Conservation (phyloP, 306 rosid species). For the Vigna radiata region DNA sequence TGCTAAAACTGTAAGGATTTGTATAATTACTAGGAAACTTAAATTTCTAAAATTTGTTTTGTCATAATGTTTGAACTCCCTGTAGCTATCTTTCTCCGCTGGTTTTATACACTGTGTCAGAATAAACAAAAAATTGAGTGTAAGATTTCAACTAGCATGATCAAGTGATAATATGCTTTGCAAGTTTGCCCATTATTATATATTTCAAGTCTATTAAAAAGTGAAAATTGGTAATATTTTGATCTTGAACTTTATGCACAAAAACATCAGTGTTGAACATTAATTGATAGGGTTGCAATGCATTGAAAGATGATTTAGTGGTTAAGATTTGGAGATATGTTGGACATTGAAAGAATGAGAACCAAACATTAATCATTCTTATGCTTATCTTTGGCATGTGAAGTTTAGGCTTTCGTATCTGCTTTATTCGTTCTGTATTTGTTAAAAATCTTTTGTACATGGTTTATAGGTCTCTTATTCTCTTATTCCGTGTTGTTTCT, state of each 20-base stretch:
- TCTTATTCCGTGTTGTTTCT: background rate
- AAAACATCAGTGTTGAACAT: slow-evolving; percentile 12
- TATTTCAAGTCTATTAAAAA: slow-evolving; percentile 5
- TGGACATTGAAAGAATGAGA: slow-evolving; percentile 15
- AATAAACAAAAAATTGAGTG: background rate
- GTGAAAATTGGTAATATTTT: background rate
- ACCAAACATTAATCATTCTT: background rate
- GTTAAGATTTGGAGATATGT: slow-evolving; percentile 16
- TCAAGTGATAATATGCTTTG: slow-evolving; percentile 14
- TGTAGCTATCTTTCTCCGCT: background rate
- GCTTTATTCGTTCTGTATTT: background rate
- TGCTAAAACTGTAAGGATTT: background rate
- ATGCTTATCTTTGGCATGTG: background rate
- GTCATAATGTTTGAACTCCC: slow-evolving; percentile 24
- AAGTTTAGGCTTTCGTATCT: background rate
- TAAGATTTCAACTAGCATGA: background rate
- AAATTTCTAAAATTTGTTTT: slow-evolving; percentile 18
- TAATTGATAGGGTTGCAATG: slow-evolving; percentile 3
- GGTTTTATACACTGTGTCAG: background rate
- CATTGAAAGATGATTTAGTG: background rate
- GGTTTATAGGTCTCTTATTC: slow-evolving; percentile 11
- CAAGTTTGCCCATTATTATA: background rate
- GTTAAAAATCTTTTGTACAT: background rate
- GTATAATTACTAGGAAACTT: slow-evolving; percentile 11
- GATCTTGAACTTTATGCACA: background rate